A percentile compares a stretch with the other conserved stretches of the same genome.
These are phyloP conservation scores for Aspergillus sp. DNA, from an alignment of 2,329 filamentous ascomycete genomes.

Conservation along the genomic window DNA sequence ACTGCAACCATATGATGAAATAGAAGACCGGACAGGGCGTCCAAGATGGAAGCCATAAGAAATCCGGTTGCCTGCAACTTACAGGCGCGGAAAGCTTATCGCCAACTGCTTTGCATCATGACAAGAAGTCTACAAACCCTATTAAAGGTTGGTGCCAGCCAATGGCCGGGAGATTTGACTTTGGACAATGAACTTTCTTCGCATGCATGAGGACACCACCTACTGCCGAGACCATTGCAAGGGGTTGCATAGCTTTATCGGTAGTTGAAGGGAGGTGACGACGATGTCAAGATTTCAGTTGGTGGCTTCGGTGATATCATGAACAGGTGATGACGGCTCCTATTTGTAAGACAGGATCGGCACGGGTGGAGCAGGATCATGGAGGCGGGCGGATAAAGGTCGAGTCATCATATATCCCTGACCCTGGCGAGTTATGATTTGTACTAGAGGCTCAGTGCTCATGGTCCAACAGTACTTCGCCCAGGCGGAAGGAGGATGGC, in stretches of 20 bases:
- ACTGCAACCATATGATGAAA: constrained; percentile 22
- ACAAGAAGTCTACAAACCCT: constrained; percentile 6
- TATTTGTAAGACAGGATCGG: not conserved
- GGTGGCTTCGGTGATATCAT: not conserved
- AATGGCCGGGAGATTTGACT: constrained; percentile 1
- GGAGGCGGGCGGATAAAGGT: not conserved
- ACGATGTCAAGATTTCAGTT: constrained; percentile 2
- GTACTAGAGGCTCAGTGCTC: not conserved
- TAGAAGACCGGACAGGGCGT: not conserved
- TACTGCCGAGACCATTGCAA: not conserved
- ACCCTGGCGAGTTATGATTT: not conserved
- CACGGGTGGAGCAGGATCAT: not conserved
- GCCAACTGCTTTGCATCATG: constrained; percentile 17
- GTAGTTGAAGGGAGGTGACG: not conserved
- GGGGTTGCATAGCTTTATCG: not conserved
- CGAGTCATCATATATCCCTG: not conserved
- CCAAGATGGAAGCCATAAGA: not conserved
- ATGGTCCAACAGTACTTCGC: too few relatives aligned
- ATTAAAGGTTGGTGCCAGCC: constrained; percentile 4
- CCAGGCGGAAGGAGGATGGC: not conserved
- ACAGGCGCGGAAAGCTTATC: constrained; percentile 7
- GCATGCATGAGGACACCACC: not conserved
- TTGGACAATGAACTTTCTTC: constrained; percentile 2
- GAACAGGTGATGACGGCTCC: not conserved
- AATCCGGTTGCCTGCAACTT: not conserved